A percentile compares a stretch with the other conserved stretches of the same genome.
These are phyloP conservation scores for Mycena capillaripes DNA, from an alignment of 768 basidiomycete species.

Conservation along the genomic window DNA sequence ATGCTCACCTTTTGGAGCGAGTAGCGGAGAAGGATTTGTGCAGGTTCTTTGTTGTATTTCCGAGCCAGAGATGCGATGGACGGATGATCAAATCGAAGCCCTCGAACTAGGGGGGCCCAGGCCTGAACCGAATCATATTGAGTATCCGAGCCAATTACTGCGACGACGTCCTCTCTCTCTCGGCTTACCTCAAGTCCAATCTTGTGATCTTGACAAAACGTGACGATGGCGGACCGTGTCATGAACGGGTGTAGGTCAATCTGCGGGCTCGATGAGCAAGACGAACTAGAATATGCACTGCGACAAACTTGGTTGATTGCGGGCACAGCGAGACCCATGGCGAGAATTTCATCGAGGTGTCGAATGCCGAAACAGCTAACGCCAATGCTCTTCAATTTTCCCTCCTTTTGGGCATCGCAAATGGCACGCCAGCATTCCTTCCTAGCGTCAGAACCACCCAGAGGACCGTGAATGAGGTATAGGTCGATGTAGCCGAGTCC, in stretches of 20 bases:
- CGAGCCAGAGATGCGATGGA: conserved; percentile 60
- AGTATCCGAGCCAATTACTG: conserved; percentile 10
- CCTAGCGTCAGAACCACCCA: conserved; percentile 70
- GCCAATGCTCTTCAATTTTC: conserved; percentile 72
- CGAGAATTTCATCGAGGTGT: conserved; percentile 69
- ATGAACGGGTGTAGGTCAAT: conserved; percentile 80
- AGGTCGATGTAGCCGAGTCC: conserved; percentile 78
- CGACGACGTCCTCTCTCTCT: background rate
- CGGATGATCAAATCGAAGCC: conserved; percentile 73
- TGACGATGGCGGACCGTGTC: conserved; percentile 73
- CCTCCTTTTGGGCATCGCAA: conserved; percentile 73
- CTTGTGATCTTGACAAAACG: conserved; percentile 66
- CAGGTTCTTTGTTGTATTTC: conserved; percentile 69
- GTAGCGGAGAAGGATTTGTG: conserved; percentile 78
- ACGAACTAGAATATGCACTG: background rate
- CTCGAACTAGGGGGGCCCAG: conserved; percentile 81
- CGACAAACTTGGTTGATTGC: conserved; percentile 70
- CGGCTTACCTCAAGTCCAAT: conserved; percentile 73
- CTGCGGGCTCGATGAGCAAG: conserved; percentile 40
- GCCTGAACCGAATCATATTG: conserved; percentile 55
- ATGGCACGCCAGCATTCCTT: conserved; percentile 77
- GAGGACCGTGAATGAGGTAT: conserved; percentile 79
- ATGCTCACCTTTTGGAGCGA: conserved; percentile 78
- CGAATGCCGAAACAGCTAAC: conserved; percentile 73
- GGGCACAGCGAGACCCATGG: conserved; percentile 63